Evolutionary conservation across 805 yeast species (phyloP), one percentile per base, ranked within the genome.

Genomic region (Torulaspora delbrueckii): DNA sequence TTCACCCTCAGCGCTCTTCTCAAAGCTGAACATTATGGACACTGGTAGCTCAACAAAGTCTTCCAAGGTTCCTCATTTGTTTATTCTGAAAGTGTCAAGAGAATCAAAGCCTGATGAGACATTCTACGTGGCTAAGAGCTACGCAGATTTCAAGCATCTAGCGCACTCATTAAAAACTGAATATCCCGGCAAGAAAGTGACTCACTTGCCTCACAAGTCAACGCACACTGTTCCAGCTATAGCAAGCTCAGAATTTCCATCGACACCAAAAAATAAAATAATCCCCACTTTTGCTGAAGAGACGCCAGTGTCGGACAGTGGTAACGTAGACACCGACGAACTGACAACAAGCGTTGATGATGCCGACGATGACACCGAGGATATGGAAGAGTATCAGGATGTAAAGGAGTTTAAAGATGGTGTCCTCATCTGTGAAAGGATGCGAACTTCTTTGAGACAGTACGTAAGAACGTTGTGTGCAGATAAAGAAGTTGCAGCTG

Each of bases 391-490:
- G 14, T 56, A 55, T 39, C 55, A 60, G 22, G 65, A 60, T 39
- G 61, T 59, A 8, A 19, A 44, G 5, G 62, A 56, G 14, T 36
- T 50, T 1, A 54, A 48, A 18, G 53, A 54, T 14, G 49, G 43
- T 6, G 63, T 59, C 30, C 69, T 86, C 25, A 77, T 81, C 2
- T 74, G 95, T 24, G 98, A 91, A 62, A 82, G 80, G 52, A 75
- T 87, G 54, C 71, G 98, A 35, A 72, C 88, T 8, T 78, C 95
- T 0, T 70, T 91, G 37, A 72, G 97, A 38, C 86, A 88, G 0
- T 91, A 86, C 57, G 58, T 91, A 39, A 69, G 74, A 24, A 62
- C 73, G 1, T 63, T 90, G 13, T 57, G 77, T 8, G 68, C 74
- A 27, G 75, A 78, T 36, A 72, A 78, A 5, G 82, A 79, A 37